Conservation (phyloP, 2,329 filamentous ascomycete species). For the Lachnellula suecica region DNA sequence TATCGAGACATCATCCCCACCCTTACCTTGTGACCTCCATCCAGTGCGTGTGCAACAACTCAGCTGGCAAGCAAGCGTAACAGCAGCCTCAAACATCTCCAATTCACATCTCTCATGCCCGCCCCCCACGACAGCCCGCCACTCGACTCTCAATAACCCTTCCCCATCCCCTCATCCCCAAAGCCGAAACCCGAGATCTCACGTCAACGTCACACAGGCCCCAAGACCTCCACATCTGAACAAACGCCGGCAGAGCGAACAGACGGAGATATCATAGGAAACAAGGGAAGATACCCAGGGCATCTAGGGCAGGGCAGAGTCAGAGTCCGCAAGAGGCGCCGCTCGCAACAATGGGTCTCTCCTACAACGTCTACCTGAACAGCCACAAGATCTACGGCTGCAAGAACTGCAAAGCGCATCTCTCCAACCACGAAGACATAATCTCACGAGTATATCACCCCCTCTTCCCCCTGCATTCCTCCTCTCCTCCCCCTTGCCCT, state of each 20-base stretch:
- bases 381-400: slow-evolving; percentile 87
- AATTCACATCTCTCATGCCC: background rate
- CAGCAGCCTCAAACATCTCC: background rate
- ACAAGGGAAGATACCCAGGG: background rate
- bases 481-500: slow-evolving; percentile 5
- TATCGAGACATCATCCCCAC: background rate
- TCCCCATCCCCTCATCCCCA: background rate
- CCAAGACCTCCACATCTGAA: background rate
- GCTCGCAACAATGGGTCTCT: slow-evolving; percentile 70
- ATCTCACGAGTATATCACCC: slow-evolving; percentile 80
- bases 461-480: slow-evolving; percentile 6
- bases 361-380: slow-evolving; percentile 89
- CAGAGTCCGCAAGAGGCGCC: background rate
- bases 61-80: background rate
- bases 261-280: background rate
- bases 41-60: background rate
- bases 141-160: background rate
- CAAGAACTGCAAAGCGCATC: slow-evolving; percentile 92
- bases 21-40: background rate
- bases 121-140: background rate
- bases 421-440: slow-evolving; percentile 94
- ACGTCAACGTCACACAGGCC: background rate
- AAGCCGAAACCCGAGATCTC: background rate
- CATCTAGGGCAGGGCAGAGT: background rate
- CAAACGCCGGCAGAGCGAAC: background rate